Evolutionary conservation across 177 flowering plant species (phyloP).

Genomic region (Vitis hybrid): DNA sequence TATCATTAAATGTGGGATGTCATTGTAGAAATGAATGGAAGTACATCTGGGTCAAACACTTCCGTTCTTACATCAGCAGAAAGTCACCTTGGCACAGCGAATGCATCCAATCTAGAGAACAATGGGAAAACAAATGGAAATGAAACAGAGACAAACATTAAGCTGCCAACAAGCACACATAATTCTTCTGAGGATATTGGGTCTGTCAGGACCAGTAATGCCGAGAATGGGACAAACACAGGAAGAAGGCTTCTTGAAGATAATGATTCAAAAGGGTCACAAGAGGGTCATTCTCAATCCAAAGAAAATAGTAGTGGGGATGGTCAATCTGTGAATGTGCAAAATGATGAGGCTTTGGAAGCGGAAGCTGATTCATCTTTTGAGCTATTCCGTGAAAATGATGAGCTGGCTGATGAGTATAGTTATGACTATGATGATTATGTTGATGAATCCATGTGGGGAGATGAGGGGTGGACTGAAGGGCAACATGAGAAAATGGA

Average conservation of each 20-base stretch:
- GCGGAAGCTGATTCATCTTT: conserved; percentile 92
- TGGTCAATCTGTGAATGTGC: conserved; percentile 60
- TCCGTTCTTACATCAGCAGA: conserved; percentile 17
- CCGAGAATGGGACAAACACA: conserved; percentile 35
- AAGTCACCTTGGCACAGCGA: conserved; percentile 11
- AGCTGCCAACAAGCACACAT: conserved; percentile 34
- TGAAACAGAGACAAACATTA: conserved; percentile 32
- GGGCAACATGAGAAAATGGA: conserved; percentile 69
- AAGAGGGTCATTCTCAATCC: conserved; percentile 41
- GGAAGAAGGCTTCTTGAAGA: conserved; percentile 84
- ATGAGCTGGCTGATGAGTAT: conserved; percentile 93
- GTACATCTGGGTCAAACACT: conserved; percentile 26
- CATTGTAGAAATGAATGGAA: conserved; percentile 44
- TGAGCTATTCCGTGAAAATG: conserved; percentile 85
- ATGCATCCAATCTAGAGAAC: conserved; percentile 28
- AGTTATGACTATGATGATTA: conserved; percentile 98
- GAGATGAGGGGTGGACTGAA: conserved; percentile 94
- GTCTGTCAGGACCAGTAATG: conserved; percentile 17
- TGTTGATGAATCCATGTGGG: conserved; percentile 92
- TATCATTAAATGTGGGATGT: conserved; percentile 3
- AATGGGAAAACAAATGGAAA: conserved; percentile 38
- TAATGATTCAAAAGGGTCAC: conserved; percentile 32
- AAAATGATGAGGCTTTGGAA: conserved; percentile 76
- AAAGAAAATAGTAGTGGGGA: conserved; percentile 29
- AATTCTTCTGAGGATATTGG: conserved; percentile 36